These are phyloP conservation scores for Tillandsia leiboldiana DNA, from an alignment of 176 grass and related monocot genomes.

Conservation along the genomic window DNA sequence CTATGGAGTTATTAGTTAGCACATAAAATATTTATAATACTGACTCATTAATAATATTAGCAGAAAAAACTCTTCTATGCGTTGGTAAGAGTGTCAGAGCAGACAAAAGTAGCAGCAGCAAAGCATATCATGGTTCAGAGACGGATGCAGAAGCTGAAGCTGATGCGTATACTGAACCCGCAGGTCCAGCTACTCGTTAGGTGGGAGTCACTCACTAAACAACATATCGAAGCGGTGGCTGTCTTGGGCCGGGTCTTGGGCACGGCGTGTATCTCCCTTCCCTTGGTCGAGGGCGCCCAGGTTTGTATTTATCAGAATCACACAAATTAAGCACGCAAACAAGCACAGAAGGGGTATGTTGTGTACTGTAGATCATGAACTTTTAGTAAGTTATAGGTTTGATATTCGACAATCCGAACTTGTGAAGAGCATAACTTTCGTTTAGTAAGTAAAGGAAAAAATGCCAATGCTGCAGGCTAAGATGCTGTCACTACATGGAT, in stretches of 20 bases:
- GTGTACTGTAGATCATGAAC: not conserved
- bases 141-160: conserved; percentile 67
- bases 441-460: too few species aligned
- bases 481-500: conserved; percentile 31
- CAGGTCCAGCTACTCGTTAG: conserved; percentile 51
- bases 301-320: conserved; percentile 1
- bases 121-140: conserved; percentile 72
- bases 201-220: conserved; percentile 44
- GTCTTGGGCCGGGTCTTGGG: conserved; percentile 42
- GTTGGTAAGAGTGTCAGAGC: conserved; percentile 64
- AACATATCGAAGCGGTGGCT: conserved; percentile 44
- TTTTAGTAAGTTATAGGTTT: not conserved
- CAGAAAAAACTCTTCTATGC: conserved; percentile 91
- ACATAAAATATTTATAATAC: not conserved
- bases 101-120: conserved; percentile 65
- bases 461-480: conserved; percentile 20
- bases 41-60: not conserved
- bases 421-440: too few species aligned
- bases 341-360: not conserved
- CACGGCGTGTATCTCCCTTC: conserved; percentile 42
- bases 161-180: conserved; percentile 35
- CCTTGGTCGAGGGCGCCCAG: conserved; percentile 52
- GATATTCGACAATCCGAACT: too few species aligned
- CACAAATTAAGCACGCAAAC: not conserved
- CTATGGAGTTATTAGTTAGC: too few species aligned